phyloP scores from a whole-genome alignment of 805 yeast species.

The Saturnispora dispora region DNA sequence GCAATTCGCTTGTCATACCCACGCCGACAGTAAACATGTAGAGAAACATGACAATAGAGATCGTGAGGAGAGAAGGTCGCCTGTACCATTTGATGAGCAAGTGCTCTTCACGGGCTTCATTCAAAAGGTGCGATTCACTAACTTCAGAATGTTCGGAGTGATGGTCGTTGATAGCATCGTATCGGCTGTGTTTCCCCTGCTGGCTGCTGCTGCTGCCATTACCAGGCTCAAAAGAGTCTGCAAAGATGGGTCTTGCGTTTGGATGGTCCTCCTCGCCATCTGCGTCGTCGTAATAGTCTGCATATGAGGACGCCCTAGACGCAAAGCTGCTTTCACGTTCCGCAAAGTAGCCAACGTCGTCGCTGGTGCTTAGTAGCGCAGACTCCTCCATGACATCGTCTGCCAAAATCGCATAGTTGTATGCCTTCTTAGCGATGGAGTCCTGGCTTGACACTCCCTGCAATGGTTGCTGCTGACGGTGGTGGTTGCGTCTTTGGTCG shows the following conservation, averaged over 20 bases:
- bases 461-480: slow-evolving; percentile 1
- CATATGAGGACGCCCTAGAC: background rate
- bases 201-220: background rate
- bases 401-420: slow-evolving; percentile 8
- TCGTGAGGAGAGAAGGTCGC: slow-evolving; percentile 47
- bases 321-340: slow-evolving; percentile 10
- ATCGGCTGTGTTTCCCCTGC: background rate
- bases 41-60: slow-evolving; percentile 31
- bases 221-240: background rate
- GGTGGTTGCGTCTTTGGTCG: background rate
- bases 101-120: slow-evolving; percentile 11
- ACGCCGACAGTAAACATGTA: slow-evolving; percentile 35
- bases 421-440: background rate
- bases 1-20: slow-evolving; percentile 31
- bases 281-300: slow-evolving; percentile 16
- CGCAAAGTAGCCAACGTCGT: slow-evolving; percentile 21
- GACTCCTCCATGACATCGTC: slow-evolving; percentile 34
- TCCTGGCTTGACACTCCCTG: background rate
- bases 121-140: slow-evolving; percentile 10
- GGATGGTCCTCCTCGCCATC: slow-evolving; percentile 15
- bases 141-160: slow-evolving; percentile 3
- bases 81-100: slow-evolving; percentile 38
- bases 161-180: background rate
- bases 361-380: slow-evolving; percentile 22
- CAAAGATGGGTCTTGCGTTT: slow-evolving; percentile 3